Evolutionary conservation across 148 eudicot species (phyloP), one percentile per base, ranked within the genome.

Genomic region (Selenicereus undatus): DNA sequence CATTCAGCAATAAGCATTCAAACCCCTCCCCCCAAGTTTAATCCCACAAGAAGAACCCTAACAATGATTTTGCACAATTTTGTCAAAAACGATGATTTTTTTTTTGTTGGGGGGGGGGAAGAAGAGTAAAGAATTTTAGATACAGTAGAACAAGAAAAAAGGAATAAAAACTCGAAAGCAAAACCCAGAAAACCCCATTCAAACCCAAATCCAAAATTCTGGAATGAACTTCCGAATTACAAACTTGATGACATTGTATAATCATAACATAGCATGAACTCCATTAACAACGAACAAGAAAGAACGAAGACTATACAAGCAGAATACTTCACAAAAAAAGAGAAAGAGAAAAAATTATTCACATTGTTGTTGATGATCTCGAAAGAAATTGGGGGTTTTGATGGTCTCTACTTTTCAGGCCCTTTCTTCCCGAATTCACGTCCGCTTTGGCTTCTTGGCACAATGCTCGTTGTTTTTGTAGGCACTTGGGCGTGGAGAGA

Each of bases 381-480:
- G 36, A 20, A 24, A 32, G 50, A n/a, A 76, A 76, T 36, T 35
- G 18, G 2, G 45, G 78, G 43, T 20, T 75, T 26, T 65, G 66
- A 22, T 60, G 66, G 26, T 60, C 66, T 60, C 66, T 60, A 30
- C 70, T 65, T 65, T 65, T 65, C 30, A 65, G 32, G 32, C 22
- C 65, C 65, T 60, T 60, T 60, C 65, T 21, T 65, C 70, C 70
- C 13, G 70, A 65, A 65, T 24, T 65, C 70, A 65, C 70, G 70
- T 65, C 70, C 10, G 32, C 32, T 65, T 24, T 26, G 32, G 70
- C 27, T 65, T 62, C 70, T 21, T 16, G 4, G 70, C 14, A 26
- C 70, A 65, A 30, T 65, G 70, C 24, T 65, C 70, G 70, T 26
- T 24, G 70, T 65, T 24, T 65, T 65, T n/a, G 70, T 65, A 65